Evolutionary conservation across 768 basidiomycete species (phyloP), one percentile per base, ranked within the genome.

Genomic region (Trichaptum fuscoviolaceum): DNA sequence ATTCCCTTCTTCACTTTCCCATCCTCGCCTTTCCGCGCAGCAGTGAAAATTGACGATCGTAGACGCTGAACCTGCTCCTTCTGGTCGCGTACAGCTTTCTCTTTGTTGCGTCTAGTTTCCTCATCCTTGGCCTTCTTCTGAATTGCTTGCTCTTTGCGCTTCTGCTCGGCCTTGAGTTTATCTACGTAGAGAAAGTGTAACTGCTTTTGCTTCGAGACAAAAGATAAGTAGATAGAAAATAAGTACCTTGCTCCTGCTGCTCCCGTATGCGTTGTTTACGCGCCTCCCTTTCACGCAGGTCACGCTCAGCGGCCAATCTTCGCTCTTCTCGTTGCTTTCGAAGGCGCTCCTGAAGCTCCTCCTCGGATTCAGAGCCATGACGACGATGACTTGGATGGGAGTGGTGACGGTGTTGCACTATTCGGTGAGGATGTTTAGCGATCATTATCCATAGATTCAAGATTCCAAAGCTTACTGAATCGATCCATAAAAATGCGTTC

Each of bases 41-140:
- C 88, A 18, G 82, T 77, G 74, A 93, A 92, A 30, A 86, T 81
- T 35, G 78, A 79, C 18, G 88, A 88, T 64, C 91, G 85, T 59
- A 78, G 77, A 30, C 71, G 75, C 71, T 93, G 91, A 34, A 79
- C 76, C 66, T 80, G 81, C 71, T 84, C 76, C 68, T 81, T 79
- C 57, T 82, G 81, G 23, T 75, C 71, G 62, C 79, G 82, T 20
- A 80, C 82, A 24, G 81, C 79, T 69, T 85, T 76, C 63, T 84
- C 84, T 25, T 85, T 84, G 36, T 80, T 76, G 71, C 80, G 80
- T 66, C 84, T 83, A 66, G 79, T 76, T 18, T 75, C 79, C 66
- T 84, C 78, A 1, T 82, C 85, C 68, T 85, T 79, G 1, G 79
- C 84, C 75, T 87, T 88, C 74, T 85, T 91, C 27, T 76, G 77